Evolutionary conservation across 768 basidiomycete genomes (phyloP).

Genomic region (Collybiopsis confluens): DNA sequence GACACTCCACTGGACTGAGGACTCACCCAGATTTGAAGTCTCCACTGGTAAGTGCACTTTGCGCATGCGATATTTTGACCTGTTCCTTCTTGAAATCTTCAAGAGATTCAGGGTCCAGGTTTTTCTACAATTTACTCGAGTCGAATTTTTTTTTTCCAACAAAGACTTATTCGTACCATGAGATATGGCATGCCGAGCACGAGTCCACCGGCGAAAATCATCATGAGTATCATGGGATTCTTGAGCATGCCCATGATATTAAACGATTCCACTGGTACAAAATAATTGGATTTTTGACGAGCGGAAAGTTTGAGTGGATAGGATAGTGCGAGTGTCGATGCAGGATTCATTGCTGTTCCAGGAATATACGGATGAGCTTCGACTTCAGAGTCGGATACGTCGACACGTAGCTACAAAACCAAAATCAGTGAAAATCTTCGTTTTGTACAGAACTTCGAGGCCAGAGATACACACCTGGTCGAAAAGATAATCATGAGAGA

Average conservation of each 20-base stretch:
- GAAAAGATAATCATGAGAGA: slow-evolving; percentile 63
- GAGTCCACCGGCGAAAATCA: slow-evolving; percentile 62
- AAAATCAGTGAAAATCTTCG: not conserved
- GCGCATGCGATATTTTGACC: slow-evolving; percentile 49
- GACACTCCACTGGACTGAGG: slow-evolving; percentile 3
- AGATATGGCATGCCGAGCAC: slow-evolving; percentile 73
- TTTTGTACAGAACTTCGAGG: too few species aligned
- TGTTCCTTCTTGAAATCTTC: slow-evolving; percentile 63
- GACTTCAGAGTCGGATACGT: slow-evolving; percentile 41
- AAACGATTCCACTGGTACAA: slow-evolving; percentile 68
- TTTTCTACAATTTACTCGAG: slow-evolving; percentile 49
- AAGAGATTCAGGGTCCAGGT: slow-evolving; percentile 66
- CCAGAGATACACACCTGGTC: slow-evolving; percentile 61
- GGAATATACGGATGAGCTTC: slow-evolving; percentile 61
- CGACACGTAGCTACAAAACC: slow-evolving; percentile 56
- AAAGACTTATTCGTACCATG: slow-evolving; percentile 45
- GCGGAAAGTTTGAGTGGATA: slow-evolving; percentile 60
- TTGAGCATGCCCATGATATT: slow-evolving; percentile 72
- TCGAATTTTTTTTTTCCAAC: too few species aligned
- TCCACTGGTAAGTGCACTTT: slow-evolving; percentile 53
- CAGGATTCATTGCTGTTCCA: slow-evolving; percentile 65
- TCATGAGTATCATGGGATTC: slow-evolving; percentile 83
- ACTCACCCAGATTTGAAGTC: slow-evolving; percentile 57
- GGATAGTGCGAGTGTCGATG: slow-evolving; percentile 47
- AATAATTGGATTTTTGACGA: slow-evolving; percentile 57